phyloP scores from a whole-genome alignment of 2,329 filamentous ascomycete species.

The Sporothrix inflata region DNA sequence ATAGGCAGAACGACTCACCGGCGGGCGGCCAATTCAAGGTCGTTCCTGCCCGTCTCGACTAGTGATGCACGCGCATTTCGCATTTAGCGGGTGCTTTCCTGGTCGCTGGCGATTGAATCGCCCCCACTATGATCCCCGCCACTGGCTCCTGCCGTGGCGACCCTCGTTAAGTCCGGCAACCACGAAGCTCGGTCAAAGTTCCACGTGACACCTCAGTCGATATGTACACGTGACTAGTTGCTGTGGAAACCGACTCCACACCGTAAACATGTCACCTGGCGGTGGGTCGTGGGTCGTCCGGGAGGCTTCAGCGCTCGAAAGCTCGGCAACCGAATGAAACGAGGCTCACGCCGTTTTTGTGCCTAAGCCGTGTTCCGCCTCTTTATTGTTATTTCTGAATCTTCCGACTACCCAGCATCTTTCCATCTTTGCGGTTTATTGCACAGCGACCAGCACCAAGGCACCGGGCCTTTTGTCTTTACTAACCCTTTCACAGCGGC shows the following conservation, averaged over 20 bases:
- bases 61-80: background rate
- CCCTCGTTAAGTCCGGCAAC: background rate
- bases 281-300: slow-evolving; percentile 18
- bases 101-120: background rate
- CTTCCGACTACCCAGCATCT: background rate
- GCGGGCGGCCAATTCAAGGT: background rate
- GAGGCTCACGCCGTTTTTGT: slow-evolving; percentile 24
- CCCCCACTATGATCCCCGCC: slow-evolving; percentile 20
- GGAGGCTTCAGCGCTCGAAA: slow-evolving; percentile 13
- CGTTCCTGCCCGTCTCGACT: background rate
- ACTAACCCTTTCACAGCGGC: slow-evolving; percentile 12
- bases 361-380: slow-evolving; percentile 4
- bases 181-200: background rate
- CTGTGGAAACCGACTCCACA: slow-evolving; percentile 27
- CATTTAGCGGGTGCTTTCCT: background rate
- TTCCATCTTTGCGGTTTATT: background rate
- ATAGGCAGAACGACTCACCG: background rate
- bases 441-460: slow-evolving; percentile 8
- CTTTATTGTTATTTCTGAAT: slow-evolving; percentile 10
- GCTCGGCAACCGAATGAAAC: slow-evolving; percentile 25
- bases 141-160: too few species aligned
- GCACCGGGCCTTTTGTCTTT: slow-evolving; percentile 3
- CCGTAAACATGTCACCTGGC: slow-evolving; percentile 30
- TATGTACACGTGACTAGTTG: slow-evolving; percentile 16
- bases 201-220: background rate